A percentile compares a stretch with the other conserved stretches of the same genome.
phyloP scores from a whole-genome alignment of 2,329 filamentous ascomycete species.

The Cryphonectria japonica region DNA sequence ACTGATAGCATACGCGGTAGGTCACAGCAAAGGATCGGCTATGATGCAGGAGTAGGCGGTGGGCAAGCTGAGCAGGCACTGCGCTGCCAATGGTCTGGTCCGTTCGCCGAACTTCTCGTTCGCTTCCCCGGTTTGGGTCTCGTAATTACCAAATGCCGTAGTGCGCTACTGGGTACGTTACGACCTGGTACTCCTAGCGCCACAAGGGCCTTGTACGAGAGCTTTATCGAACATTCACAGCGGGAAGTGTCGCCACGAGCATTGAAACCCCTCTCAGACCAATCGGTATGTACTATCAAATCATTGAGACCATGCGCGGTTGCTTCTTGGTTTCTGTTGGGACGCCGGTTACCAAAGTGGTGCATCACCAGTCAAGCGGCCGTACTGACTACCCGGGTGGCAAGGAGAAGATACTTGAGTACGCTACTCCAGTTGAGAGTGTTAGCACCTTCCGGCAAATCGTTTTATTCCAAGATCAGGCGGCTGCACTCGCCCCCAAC shows the following conservation, averaged over 20 bases:
- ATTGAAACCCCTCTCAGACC: background rate
- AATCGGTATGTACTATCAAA: background rate
- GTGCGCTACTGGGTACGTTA: background rate
- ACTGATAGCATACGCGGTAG: background rate
- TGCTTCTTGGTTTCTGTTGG: conserved; percentile 12
- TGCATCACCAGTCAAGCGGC: conserved; percentile 6
- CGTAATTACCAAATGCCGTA: background rate
- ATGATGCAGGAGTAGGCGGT: background rate
- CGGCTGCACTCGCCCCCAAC: background rate
- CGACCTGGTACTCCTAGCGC: background rate
- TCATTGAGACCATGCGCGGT: background rate
- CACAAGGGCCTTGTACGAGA: background rate
- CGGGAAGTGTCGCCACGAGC: background rate
- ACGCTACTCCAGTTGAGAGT: background rate
- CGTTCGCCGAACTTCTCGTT: background rate
- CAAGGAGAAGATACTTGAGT: background rate
- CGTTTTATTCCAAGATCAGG: background rate
- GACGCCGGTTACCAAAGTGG: conserved; percentile 18
- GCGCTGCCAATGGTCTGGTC: background rate
- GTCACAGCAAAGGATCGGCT: background rate
- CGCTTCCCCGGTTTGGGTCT: background rate
- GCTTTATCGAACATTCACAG: background rate
- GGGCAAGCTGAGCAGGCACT: background rate
- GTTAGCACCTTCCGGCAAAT: background rate
- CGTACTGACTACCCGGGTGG: background rate